Base-by-base conservation (phyloP, 139 green algal genomes). In the Picochlorum costavermella region DNA sequence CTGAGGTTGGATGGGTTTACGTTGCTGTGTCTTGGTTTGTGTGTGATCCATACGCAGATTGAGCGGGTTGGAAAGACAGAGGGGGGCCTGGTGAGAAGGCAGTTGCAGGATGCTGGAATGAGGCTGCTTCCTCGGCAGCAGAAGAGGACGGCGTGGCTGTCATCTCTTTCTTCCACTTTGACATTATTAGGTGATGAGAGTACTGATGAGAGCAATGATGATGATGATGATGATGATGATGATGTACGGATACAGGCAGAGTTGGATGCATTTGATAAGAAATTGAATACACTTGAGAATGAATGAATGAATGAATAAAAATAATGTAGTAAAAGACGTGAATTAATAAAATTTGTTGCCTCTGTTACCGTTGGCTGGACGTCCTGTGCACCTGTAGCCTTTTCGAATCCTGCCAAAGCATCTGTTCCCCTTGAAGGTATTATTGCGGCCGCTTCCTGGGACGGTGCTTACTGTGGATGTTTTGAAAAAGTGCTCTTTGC, bases 41-140 rank as follows among this genome's bases (percentile, higher is more conserved):
- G 81, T 17, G 65, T 69, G 2, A 50, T 70, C 13, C 83, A 90
- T 12, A 69, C 90, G 36, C 84, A 91, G 57, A 23, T 77, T 53
- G 71, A 77, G 50, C 60, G 71, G 6, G 30, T 77, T 4, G 71
- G 65, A 3, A 50, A 68, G 50, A 77, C 71, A 2, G 71, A 77
- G 45, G 58, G 59, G 3, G 65, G 44, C 3, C 56, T 73, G 10
- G 46, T 53, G 11, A 8, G 46, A 5, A 8, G 33, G 33, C 33
- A 40, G 33, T 8, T 40, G 33, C 33, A 40, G 33, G 33, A 40
- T 40, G 33, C 33, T 40, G 33, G 33, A 40, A 13, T 40, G 8
- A 40, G 11, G 33, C 33, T 40, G 33, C 33, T 40, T 40, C 8
- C 33, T 6, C 33, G 11, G 33, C 33, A 40, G 33, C 1, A 40